Conservation (phyloP, 2,329 filamentous ascomycete species). For the Zelopaecilomyces penicillatus region DNA sequence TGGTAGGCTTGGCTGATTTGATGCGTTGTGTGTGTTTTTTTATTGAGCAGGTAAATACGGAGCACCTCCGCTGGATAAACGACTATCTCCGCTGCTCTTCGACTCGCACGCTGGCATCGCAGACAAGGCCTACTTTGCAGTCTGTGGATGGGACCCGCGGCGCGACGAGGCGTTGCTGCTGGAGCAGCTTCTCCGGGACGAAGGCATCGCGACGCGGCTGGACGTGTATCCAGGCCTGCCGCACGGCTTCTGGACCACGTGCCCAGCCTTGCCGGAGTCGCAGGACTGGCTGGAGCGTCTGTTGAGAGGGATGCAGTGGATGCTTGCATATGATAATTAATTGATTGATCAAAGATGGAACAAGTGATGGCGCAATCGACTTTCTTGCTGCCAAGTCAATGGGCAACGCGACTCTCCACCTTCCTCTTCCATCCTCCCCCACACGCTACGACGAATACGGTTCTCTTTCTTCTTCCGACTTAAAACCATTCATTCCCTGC, state of each 20-base stretch:
- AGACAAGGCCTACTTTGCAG: conserved; percentile 34
- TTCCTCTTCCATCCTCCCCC: too few species aligned
- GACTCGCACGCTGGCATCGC: conserved; percentile 23
- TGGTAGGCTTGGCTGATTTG: too few species aligned
- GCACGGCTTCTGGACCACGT: conserved; percentile 33
- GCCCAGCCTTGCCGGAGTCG: conserved; percentile 23
- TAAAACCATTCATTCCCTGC: too few species aligned
- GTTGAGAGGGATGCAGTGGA: conserved; percentile 15
- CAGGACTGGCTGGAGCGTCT: conserved; percentile 22
- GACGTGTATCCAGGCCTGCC: conserved; percentile 33
- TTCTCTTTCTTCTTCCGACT: too few species aligned
- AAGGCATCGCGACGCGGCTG: conserved; percentile 26
- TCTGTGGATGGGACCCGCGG: conserved; percentile 39
- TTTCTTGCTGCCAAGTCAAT: too few species aligned
- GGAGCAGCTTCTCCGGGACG: conserved; percentile 27
- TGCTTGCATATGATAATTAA: conserved; percentile 5
- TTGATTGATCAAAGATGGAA: too few species aligned
- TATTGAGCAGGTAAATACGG: conserved; percentile 13
- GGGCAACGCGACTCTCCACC: too few species aligned
- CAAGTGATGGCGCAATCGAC: too few species aligned
- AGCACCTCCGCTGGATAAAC: conserved; percentile 25
- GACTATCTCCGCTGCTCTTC: conserved; percentile 29
- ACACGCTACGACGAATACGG: too few species aligned
- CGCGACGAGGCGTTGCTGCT: conserved; percentile 41
- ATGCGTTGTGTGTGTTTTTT: not conserved